phyloP scores from a whole-genome alignment of 139 green algal species.

The Volvox africanus region DNA sequence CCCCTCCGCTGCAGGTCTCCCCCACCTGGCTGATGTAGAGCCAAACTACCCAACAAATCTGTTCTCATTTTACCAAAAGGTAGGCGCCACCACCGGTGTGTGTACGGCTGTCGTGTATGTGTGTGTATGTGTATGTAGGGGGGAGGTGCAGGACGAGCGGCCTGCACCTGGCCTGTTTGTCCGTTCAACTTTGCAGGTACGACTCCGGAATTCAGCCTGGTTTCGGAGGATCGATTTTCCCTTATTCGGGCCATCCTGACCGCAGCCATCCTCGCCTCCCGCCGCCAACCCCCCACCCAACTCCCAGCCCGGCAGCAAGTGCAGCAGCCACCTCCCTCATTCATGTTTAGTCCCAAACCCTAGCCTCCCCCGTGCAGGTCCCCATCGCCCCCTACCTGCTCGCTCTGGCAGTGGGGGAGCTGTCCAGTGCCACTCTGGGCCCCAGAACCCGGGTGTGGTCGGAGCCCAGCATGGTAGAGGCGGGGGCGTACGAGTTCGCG shows the following conservation, averaged over 20 bases:
- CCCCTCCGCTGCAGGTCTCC: conserved; percentile 15
- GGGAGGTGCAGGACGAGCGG: too few species aligned
- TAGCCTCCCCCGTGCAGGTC: conserved; percentile 28
- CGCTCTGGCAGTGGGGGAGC: conserved; percentile 89
- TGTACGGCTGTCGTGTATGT: background rate
- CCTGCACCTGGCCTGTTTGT: too few species aligned
- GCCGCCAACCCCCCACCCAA: too few species aligned
- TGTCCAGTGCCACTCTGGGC: conserved; percentile 73
- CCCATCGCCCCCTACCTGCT: conserved; percentile 94
- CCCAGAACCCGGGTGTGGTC: conserved; percentile 76
- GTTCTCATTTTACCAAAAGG: conserved; percentile 69
- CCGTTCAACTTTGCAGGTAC: too few species aligned
- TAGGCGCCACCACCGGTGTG: background rate
- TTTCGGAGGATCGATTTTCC: too few species aligned
- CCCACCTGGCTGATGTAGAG: conserved; percentile 37
- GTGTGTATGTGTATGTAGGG: background rate
- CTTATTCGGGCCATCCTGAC: too few species aligned
- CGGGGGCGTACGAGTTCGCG: conserved; percentile 89
- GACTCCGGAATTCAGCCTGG: too few species aligned
- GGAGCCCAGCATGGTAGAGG: conserved; percentile 89
- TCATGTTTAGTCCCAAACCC: too few species aligned
- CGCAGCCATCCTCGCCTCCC: too few species aligned
- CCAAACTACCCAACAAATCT: conserved; percentile 40
- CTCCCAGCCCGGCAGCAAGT: too few species aligned
- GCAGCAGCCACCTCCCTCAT: too few species aligned